Evolutionary conservation across 225 moss, liverwort and hornwort species (phyloP), one percentile per base, ranked within the genome.

Genomic region (Thuidium tamariscinum): DNA sequence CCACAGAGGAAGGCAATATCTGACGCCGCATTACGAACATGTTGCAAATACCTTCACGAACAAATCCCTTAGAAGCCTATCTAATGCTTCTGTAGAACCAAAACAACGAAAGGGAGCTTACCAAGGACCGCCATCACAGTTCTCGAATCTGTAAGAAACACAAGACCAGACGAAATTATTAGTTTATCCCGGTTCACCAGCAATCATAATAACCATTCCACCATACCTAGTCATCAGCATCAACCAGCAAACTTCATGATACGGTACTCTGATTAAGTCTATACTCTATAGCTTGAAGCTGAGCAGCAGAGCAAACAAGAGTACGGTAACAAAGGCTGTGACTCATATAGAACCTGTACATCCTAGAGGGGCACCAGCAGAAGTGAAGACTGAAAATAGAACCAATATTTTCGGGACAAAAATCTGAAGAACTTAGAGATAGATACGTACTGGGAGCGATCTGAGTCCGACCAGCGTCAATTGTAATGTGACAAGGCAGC

Each of bases 391-490:
- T 55, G 44, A 82, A 36, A 69, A 41, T 37, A 61, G 36, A 76
- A 52, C 29, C n/a, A 60, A 65, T 54, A 71, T 41, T 74, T 16
- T 79, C 23, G 63, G 80, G 57, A 66, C 56, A 82, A 77, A 42
- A 68, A 75, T 81, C 66, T 82, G 52, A 85, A 82, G 44, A 62
- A 62, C 61, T 16, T 39, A 49, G 85, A 81, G 61, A 30, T 20
- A 61, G 74, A 64, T 23, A 92, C 96, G 51, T 91, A 97, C 97
- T 99, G 64, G 98, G 97, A 90, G 95, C 95, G 88, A 97, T 96
- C 88, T 99, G 98, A 59, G 97, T 99, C 84, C 97, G 93, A 85
- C 98, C 98, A 89, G 98, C 98, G 73, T 97, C 98, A 86, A 96
- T 82, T n/a, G 97, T 99, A 57, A 99, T 95, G 84, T 99, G 98